Base-by-base conservation (phyloP, 2,329 filamentous ascomycete genomes). In the Aspergillus floridensis region DNA sequence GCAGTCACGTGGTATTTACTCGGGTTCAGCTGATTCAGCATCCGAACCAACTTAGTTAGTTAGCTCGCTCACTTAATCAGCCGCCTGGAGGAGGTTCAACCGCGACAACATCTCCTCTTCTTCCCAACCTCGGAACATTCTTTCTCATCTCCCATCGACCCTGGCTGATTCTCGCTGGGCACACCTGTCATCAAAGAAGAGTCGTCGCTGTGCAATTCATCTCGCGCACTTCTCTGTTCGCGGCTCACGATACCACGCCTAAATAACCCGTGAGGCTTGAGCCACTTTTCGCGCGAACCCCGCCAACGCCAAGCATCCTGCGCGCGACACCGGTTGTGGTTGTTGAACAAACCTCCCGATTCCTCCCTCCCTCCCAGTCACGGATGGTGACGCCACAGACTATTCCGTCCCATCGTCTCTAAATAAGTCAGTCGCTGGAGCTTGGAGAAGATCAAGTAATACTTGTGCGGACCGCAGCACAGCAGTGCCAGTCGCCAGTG, bases 371-470 rank as follows among this genome's bases (percentile, higher is more conserved):
- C 7, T 59, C 56, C 60, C 57, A 61, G 58, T 57, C 48, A 48
- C 57, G 32, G 49, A 58, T 51, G 59, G 63, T 55, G 59, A 61
- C 62, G 60, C 64, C 57, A 50, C 46, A 63, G 56, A 53, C 61
- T 60, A 62, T 49, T 44, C 58, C 58, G 57, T 58, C 14, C 38
- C 38, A 57, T 60, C 57, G 59, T 57, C 53, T 61, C 58, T 62
- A 66, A 64, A 67, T 58, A 61, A 61, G 58, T 56, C 67, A 61
- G 58, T 56, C 67, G 65, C 62, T 61, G 57, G 64, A 59, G 61
- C 47, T 56, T 61, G 62, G 64, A 66, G 62, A 63, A 66, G 64
- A 68, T 64, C 63, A 67, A 74, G 71, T 75, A 74, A 72, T 73
- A 72, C 65, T 61, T 56, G 61, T 61, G 65, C 68, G 66, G 68